Conservation (phyloP, 768 basidiomycete species). For the Pulveroboletus frians region DNA sequence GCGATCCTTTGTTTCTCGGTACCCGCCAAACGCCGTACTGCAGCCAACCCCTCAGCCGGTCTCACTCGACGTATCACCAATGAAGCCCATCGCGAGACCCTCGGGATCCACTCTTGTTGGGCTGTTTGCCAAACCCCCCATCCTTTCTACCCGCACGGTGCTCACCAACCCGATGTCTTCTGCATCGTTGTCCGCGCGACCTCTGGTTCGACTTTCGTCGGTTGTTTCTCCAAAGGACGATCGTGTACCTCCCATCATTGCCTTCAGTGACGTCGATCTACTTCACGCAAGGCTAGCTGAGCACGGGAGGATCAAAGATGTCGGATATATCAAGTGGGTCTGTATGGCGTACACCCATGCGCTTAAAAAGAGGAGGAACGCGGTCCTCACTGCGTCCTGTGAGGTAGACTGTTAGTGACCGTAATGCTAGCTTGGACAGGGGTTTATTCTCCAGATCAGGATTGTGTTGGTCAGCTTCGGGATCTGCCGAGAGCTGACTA, state of each 20-base stretch:
- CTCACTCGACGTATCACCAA: not conserved
- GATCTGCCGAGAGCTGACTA: slow-evolving; percentile 20
- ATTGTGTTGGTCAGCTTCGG: not conserved
- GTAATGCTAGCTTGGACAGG: not conserved
- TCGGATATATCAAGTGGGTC: slow-evolving; percentile 69
- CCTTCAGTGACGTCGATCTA: slow-evolving; percentile 71
- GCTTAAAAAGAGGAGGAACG: slow-evolving; percentile 55
- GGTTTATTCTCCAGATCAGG: not conserved
- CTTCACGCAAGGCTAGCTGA: slow-evolving; percentile 72
- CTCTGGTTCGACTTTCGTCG: slow-evolving; percentile 68
- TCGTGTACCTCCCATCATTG: slow-evolving; percentile 70
- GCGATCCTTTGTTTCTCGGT: slow-evolving; percentile 55
- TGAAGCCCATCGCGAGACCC: not conserved
- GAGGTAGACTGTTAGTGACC: slow-evolving; percentile 2
- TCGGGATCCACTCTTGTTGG: slow-evolving; percentile 5
- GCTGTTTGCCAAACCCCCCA: slow-evolving; percentile 37
- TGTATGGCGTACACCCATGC: slow-evolving; percentile 70
- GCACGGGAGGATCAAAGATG: slow-evolving; percentile 37
- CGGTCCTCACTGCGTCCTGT: slow-evolving; percentile 11
- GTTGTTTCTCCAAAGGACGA: slow-evolving; percentile 63
- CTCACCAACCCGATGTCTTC: slow-evolving; percentile 32
- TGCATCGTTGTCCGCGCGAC: slow-evolving; percentile 38
- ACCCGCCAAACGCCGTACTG: slow-evolving; percentile 54
- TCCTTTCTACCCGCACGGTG: slow-evolving; percentile 55
- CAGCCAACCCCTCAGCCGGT: slow-evolving; percentile 22